Conservation (phyloP, 257 asterid genomes). For the Penstemon barbatus region DNA sequence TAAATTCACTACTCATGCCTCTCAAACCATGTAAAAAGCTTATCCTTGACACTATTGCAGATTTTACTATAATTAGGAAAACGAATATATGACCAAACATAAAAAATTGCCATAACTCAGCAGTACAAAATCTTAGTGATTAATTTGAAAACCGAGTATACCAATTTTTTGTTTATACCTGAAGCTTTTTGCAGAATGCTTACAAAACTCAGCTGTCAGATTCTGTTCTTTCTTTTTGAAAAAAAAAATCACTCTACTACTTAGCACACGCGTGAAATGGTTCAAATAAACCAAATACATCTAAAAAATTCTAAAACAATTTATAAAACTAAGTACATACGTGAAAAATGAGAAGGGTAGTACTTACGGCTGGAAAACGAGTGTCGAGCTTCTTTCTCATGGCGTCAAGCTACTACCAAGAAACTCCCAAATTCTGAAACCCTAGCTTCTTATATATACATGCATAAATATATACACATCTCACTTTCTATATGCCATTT, state of each 20-base stretch:
- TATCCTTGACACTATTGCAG: too few species aligned
- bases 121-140: too few species aligned
- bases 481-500: not conserved
- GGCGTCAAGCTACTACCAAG: slow-evolving; percentile 31
- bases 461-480: not conserved
- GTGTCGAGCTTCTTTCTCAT: slow-evolving; percentile 85
- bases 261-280: not conserved
- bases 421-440: slow-evolving; percentile 33
- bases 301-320: not conserved
- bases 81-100: too few species aligned
- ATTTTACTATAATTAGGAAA: too few species aligned
- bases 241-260: not conserved
- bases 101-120: too few species aligned
- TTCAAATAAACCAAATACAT: not conserved
- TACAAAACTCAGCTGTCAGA: not conserved
- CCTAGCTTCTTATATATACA: slow-evolving; percentile 30
- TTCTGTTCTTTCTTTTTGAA: not conserved
- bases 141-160: too few species aligned
- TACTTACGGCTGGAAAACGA: slow-evolving; percentile 77
- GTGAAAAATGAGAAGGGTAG: not conserved
- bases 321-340: not conserved
- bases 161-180: too few species aligned
- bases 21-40: too few species aligned
- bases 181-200: not conserved
- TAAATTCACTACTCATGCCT: too few species aligned